Conservation (phyloP, 352 stramenopile genomes). For the Phytophthora pinifolia region DNA sequence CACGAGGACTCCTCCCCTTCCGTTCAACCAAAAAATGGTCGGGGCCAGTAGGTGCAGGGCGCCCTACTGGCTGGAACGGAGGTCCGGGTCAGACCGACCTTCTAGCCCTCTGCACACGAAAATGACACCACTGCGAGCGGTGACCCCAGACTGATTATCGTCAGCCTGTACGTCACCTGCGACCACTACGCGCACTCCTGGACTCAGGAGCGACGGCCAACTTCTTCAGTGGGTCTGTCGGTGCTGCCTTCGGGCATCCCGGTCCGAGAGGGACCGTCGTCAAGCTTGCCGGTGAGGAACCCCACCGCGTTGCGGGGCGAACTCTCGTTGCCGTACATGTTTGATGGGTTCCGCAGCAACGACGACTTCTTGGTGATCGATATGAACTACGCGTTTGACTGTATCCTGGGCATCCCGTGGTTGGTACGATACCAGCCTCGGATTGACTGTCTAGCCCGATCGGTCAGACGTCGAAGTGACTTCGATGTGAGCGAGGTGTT, state of each 20-base stretch:
- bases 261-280: conserved; percentile 7
- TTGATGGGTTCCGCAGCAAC: conserved; percentile 16
- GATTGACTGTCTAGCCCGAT: too few relatives aligned
- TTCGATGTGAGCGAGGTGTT: conserved; percentile 21
- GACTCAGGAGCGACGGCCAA: conserved; percentile 31
- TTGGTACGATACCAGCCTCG: conserved; percentile 14
- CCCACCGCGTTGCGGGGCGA: background rate
- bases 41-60: too few relatives aligned
- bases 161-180: conserved; percentile 4
- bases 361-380: conserved; percentile 24
- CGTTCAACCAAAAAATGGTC: too few relatives aligned
- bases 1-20: too few relatives aligned
- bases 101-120: too few relatives aligned
- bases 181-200: too few relatives aligned
- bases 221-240: conserved; percentile 14
- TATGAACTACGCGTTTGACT: conserved; percentile 27
- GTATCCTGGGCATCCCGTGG: conserved; percentile 26
- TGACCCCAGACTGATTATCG: too few relatives aligned
- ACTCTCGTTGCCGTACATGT: too few relatives aligned
- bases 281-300: conserved; percentile 18
- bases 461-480: conserved; percentile 10
- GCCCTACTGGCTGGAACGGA: too few relatives aligned
- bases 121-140: too few relatives aligned
- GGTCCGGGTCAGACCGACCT: too few relatives aligned
- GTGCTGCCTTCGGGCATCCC: conserved; percentile 3